A percentile compares a stretch with the other conserved stretches of the same genome.
These are phyloP conservation scores for Cystobasidium tubakii DNA, from an alignment of 768 basidiomycete genomes.

Conservation along the genomic window DNA sequence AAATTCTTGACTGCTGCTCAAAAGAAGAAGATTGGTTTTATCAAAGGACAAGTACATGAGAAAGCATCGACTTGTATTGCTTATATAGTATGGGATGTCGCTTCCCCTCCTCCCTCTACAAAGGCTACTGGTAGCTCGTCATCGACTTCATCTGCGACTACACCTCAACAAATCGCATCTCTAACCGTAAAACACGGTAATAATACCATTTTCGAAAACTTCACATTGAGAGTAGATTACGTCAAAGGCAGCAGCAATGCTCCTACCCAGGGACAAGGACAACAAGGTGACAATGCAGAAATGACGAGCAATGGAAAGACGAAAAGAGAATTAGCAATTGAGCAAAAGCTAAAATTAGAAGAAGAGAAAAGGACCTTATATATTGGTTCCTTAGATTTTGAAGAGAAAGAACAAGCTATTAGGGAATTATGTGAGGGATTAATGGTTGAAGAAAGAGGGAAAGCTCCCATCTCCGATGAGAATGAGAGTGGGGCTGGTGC, in stretches of 20 bases:
- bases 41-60: constrained; percentile 82
- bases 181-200: constrained; percentile 59
- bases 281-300: constrained; percentile 47
- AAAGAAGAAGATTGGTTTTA: constrained; percentile 90
- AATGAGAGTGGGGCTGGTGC: background rate
- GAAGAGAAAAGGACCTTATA: constrained; percentile 82
- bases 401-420: constrained; percentile 81
- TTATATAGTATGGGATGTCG: constrained; percentile 68
- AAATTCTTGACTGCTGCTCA: constrained; percentile 72
- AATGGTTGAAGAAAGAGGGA: constrained; percentile 40
- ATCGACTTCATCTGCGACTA: background rate
- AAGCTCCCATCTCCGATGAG: background rate
- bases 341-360: constrained; percentile 45
- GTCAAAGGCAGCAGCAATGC: constrained; percentile 52
- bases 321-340: constrained; percentile 13
- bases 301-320: background rate
- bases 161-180: constrained; percentile 46
- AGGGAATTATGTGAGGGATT: constrained; percentile 62
- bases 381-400: constrained; percentile 88
- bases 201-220: constrained; percentile 67
- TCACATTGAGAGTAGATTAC: constrained; percentile 71
- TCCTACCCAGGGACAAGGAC: constrained; percentile 47
- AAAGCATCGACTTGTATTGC: constrained; percentile 71
- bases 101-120: background rate
- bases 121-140: background rate